Percentiles rank a stretch among this genome's conserved stretches.
Evolutionary conservation across 345 rosid species (phyloP).

Genomic region (Arabidopsis suecica): DNA sequence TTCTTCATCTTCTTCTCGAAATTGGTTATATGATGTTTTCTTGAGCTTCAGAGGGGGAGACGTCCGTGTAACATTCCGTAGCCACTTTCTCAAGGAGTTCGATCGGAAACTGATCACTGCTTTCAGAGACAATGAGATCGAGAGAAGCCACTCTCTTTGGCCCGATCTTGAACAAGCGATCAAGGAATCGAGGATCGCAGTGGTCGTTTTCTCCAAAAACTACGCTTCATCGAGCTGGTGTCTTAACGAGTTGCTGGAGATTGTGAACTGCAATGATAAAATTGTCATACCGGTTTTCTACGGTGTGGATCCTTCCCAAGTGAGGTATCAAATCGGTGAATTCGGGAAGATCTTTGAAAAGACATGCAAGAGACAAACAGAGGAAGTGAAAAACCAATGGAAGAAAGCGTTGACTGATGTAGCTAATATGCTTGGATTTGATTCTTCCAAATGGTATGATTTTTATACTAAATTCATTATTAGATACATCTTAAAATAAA

Average conservation of each 20-base stretch:
- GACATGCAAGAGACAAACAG: background rate
- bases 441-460: background rate
- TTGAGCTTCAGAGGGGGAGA: conserved; percentile 9
- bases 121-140: background rate
- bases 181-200: background rate
- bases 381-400: background rate
- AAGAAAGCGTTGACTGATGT: background rate
- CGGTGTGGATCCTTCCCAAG: conserved; percentile 19
- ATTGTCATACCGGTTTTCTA: conserved; percentile 13
- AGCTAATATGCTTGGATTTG: background rate
- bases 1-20: background rate
- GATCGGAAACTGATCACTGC: background rate
- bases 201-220: background rate
- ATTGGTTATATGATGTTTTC: background rate
- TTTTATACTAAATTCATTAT: background rate
- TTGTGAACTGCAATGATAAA: background rate
- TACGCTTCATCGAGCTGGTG: conserved; percentile 13
- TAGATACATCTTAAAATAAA: background rate
- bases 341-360: conserved; percentile 1
- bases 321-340: background rate
- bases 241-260: background rate
- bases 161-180: background rate
- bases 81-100: conserved; percentile 7
- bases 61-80: background rate
- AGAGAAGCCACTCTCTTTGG: background rate